phyloP scores from a whole-genome alignment of 768 basidiomycete genomes.

The Lyophyllum atratum region DNA sequence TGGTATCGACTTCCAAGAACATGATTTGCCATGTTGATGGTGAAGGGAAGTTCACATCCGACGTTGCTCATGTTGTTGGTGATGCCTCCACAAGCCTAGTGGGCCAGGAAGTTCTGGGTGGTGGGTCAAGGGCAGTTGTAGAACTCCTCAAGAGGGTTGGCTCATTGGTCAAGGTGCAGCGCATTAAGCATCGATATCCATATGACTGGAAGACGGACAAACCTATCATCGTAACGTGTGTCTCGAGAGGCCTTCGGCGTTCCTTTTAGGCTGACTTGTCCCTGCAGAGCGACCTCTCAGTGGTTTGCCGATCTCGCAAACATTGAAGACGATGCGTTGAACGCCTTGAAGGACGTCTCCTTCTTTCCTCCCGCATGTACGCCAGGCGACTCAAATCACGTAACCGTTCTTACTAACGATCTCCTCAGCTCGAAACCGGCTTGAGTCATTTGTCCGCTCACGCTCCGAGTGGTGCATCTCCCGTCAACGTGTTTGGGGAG shows the following conservation, averaged over 20 bases:
- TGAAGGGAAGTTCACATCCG: slow-evolving; percentile 67
- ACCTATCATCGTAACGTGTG: slow-evolving; percentile 88
- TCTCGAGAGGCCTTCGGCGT: not conserved
- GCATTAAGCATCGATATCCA: slow-evolving; percentile 86
- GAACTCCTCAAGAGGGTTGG: slow-evolving; percentile 56
- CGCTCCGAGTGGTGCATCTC: slow-evolving; percentile 99
- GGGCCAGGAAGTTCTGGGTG: slow-evolving; percentile 73
- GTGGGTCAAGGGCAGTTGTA: slow-evolving; percentile 69
- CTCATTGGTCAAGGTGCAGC: slow-evolving; percentile 65
- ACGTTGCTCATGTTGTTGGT: slow-evolving; percentile 62
- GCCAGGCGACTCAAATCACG: slow-evolving; percentile 10
- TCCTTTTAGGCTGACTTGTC: not conserved
- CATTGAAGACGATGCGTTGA: slow-evolving; percentile 77
- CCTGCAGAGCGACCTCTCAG: slow-evolving; percentile 81
- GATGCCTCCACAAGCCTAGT: slow-evolving; percentile 48
- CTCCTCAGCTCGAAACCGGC: slow-evolving; percentile 74
- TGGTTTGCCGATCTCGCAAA: slow-evolving; percentile 94
- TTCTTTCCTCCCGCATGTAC: slow-evolving; percentile 81
- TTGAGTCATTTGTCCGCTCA: slow-evolving; percentile 81
- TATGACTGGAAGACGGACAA: slow-evolving; percentile 97
- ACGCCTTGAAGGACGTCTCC: slow-evolving; percentile 64
- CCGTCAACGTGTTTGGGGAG: slow-evolving; percentile 95
- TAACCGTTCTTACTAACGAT: not conserved
- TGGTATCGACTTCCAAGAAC: slow-evolving; percentile 43
- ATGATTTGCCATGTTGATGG: slow-evolving; percentile 83